Evolutionary conservation across 73 alveolate species (phyloP).

Genomic region (Uronychia binucleata): DNA sequence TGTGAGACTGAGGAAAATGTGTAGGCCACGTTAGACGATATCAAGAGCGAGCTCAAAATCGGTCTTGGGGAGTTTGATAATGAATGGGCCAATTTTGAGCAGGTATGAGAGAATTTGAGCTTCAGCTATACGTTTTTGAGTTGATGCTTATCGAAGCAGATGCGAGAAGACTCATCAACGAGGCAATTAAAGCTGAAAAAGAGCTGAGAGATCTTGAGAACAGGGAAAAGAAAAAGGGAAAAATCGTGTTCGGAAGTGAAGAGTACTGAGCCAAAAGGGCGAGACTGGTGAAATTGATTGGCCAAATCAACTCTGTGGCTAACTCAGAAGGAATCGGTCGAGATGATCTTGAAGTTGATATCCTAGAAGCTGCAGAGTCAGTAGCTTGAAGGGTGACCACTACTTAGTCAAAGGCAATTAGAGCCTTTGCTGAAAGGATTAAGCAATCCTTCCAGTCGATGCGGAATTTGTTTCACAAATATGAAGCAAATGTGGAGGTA

Average conservation of each 20-base stretch:
- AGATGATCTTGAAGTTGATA: conserved; percentile 83
- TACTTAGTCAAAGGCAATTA: conserved; percentile 82
- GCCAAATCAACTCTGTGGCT: conserved; percentile 89
- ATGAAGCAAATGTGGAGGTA: conserved; percentile 88
- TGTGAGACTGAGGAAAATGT: conserved; percentile 63
- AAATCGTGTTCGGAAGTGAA: conserved; percentile 55
- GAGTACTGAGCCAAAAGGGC: conserved; percentile 30
- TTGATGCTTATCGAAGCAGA: conserved; percentile 91
- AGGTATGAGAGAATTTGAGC: conserved; percentile 7
- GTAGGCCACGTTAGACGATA: conserved; percentile 34
- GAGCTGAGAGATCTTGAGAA: conserved; percentile 84
- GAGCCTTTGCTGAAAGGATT: conserved; percentile 87
- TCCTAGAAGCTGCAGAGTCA: conserved; percentile 89
- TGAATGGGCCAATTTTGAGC: conserved; percentile 65
- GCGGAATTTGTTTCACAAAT: conserved; percentile 79
- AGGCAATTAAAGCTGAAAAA: conserved; percentile 90
- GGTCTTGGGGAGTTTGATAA: conserved; percentile 36
- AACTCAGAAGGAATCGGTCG: conserved; percentile 95
- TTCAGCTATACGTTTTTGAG: conserved; percentile 87
- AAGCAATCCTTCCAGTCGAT: conserved; percentile 26
- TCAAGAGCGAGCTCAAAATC: conserved; percentile 16
- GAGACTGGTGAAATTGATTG: conserved; percentile 73
- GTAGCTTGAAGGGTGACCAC: conserved; percentile 80
- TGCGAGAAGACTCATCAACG: conserved; percentile 85
- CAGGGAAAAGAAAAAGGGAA: conserved; percentile 87